Evolutionary conservation across 805 yeast genomes (phyloP).

Genomic region (Candida pseudofarinosa): DNA sequence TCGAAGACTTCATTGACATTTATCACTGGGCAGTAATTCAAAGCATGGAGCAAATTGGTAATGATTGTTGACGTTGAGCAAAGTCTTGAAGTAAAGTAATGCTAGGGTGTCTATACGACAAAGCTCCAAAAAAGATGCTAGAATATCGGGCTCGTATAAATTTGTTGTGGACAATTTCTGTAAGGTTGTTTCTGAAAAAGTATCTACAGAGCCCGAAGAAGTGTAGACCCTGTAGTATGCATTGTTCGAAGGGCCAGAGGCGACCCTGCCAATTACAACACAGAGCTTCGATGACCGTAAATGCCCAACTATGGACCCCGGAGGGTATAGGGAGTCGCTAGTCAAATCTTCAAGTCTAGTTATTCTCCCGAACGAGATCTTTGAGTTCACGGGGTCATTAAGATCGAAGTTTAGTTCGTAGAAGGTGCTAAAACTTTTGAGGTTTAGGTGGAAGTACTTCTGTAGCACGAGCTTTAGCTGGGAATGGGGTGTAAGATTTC

Average conservation of each 20-base stretch:
- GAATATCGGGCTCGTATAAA: background rate
- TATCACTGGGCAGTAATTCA: background rate
- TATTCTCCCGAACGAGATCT: background rate
- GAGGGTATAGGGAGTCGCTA: background rate
- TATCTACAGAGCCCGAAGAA: constrained; percentile 11
- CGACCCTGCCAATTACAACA: background rate
- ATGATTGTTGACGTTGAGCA: background rate
- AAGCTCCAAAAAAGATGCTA: constrained; percentile 2
- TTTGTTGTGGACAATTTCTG: background rate
- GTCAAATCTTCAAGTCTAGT: background rate
- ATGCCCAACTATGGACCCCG: constrained; percentile 6
- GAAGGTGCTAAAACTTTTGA: background rate
- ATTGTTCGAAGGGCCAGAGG: background rate
- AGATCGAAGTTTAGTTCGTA: constrained; percentile 3
- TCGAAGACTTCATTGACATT: background rate
- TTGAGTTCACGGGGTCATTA: constrained; percentile 2
- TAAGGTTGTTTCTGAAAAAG: constrained; percentile 7
- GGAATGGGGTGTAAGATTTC: background rate
- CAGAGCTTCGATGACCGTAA: constrained; percentile 5
- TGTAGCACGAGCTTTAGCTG: background rate
- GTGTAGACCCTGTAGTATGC: constrained; percentile 13
- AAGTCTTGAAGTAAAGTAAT: background rate
- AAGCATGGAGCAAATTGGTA: background rate
- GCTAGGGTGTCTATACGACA: constrained; percentile 12
- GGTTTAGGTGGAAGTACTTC: background rate